Percentiles rank a stretch among this genome's conserved stretches.
These are phyloP conservation scores for Scheffersomyces lignicola DNA, from an alignment of 1,139 yeast species.

Conservation along the genomic window DNA sequence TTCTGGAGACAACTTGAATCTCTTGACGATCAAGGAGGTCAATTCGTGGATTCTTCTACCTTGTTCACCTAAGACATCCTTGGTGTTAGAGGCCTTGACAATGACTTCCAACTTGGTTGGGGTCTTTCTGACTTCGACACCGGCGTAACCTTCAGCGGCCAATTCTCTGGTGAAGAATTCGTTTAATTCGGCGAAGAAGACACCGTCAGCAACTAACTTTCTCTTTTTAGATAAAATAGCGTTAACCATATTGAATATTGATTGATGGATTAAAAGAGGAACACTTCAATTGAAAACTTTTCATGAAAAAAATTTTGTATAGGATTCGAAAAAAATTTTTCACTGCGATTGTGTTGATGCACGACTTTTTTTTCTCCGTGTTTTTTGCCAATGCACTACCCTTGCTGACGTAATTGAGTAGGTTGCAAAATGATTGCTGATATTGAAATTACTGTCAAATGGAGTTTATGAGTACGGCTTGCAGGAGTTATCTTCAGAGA, in stretches of 20 bases:
- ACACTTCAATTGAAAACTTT: background rate
- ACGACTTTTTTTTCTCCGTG: too few relatives aligned
- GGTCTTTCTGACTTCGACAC: constrained; percentile 99
- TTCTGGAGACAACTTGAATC: constrained; percentile 96
- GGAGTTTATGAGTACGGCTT: too few relatives aligned
- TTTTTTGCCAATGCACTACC: too few relatives aligned
- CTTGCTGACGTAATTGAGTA: too few relatives aligned
- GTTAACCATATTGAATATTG: constrained; percentile 29
- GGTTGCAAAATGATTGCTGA: background rate
- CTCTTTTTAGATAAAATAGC: constrained; percentile 80
- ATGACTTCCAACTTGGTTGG: constrained; percentile 98
- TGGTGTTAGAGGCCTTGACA: constrained; percentile 99
- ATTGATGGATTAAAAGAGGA: background rate
- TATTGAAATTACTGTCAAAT: too few relatives aligned
- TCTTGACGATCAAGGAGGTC: constrained; percentile 96
- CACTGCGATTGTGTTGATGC: background rate
- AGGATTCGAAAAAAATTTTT: constrained; percentile 5
- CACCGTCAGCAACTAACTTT: constrained; percentile 99
- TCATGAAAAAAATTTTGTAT: constrained; percentile 2
- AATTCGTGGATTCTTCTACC: constrained; percentile 99
- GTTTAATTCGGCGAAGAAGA: constrained; percentile 99
- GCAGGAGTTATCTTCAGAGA: too few relatives aligned
- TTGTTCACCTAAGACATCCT: constrained; percentile 98
- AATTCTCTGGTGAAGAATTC: constrained; percentile 99
- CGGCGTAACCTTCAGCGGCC: constrained; percentile 99